These are phyloP conservation scores for Toxoplasma gondii DNA, from an alignment of 169 alveolate species.

Conservation along the genomic window DNA sequence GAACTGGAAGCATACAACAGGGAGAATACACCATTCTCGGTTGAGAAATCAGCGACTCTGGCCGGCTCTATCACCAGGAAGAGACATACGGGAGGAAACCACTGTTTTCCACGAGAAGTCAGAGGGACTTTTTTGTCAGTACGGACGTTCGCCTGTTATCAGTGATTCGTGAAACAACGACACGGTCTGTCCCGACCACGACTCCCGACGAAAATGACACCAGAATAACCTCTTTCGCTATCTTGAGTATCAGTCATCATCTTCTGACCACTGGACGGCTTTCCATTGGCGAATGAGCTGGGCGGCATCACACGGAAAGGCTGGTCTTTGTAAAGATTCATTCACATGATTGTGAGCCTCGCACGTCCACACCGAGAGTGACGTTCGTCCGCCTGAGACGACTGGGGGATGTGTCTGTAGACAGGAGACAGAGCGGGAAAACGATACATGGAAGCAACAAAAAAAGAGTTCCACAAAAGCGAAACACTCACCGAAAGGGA, in stretches of 20 bases:
- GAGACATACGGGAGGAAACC: too few species aligned
- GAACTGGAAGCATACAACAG: too few species aligned
- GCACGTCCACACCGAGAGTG: slow-evolving; percentile 14
- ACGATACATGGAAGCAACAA: not conserved
- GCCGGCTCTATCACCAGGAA: too few species aligned
- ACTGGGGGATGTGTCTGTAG: slow-evolving; percentile 11
- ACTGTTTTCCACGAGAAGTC: too few species aligned
- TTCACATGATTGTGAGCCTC: slow-evolving; percentile 21
- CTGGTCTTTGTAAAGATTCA: not conserved
- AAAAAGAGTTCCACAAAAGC: not conserved
- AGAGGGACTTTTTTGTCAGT: too few species aligned
- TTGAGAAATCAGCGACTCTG: too few species aligned
- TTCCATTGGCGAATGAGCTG: not conserved
- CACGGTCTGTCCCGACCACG: too few species aligned
- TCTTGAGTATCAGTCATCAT: not conserved
- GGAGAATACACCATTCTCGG: too few species aligned
- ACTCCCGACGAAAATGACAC: too few species aligned
- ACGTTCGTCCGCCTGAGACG: not conserved
- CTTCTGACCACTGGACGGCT: not conserved
- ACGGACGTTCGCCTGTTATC: too few species aligned
- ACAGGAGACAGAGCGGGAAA: not conserved
- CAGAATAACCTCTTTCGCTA: too few species aligned
- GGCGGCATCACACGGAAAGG: not conserved
- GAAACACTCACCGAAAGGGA: not conserved
- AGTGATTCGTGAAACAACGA: too few species aligned